Base-by-base conservation (phyloP, 2,329 filamentous ascomycete genomes). In the Fusarium siculi region DNA sequence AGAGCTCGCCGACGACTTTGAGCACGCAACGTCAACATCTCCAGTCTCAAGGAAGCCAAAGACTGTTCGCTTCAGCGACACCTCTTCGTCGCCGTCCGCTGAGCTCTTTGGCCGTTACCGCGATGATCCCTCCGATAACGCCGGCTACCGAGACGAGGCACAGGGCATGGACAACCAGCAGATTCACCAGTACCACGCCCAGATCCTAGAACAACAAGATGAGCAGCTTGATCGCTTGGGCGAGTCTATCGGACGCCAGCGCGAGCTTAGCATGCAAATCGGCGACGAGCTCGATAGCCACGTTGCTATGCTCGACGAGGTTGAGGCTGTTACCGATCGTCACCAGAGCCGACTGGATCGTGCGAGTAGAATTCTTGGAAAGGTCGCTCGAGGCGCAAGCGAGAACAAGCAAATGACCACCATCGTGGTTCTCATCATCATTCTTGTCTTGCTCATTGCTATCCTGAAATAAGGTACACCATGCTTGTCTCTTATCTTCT, bases 281-380 rank as follows among this genome's bases (percentile, higher is more conserved):
- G 96, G 96, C 36, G 93, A 98, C 81, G 96, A 99, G 86, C 87
- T 99, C 40, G 96, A 98, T 77, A 92, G 91, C 75, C 96, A 99
- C 78, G 93, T 97, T 42, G 88, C 92, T 76, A 87, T 99, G 86
- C 86, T 99, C 36, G 96, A 98, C 80, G 96, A 97, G 77, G 91
- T 97, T 49, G 96, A 98, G 79, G 88, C 89, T 49, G 88, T 92
- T 25, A 93, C 95, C 12, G 95, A 97, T 80, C 86, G 95, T 65
- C 95, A 98, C 83, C 89, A 92, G 80, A 86, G 86, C 32, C 90
- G 93, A 55, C 85, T 99, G 57, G 90, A 95, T 74, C 87, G 93
- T 15, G 96, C 96, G 37, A 88, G 90, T 76, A 89, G 88, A 74
- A 87, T 92, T 75, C 84, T 99, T 70, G 91, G 92, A 44, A 88